These are phyloP conservation scores for Pythium apleroticum DNA, from an alignment of 352 stramenopile species.

Conservation along the genomic window DNA sequence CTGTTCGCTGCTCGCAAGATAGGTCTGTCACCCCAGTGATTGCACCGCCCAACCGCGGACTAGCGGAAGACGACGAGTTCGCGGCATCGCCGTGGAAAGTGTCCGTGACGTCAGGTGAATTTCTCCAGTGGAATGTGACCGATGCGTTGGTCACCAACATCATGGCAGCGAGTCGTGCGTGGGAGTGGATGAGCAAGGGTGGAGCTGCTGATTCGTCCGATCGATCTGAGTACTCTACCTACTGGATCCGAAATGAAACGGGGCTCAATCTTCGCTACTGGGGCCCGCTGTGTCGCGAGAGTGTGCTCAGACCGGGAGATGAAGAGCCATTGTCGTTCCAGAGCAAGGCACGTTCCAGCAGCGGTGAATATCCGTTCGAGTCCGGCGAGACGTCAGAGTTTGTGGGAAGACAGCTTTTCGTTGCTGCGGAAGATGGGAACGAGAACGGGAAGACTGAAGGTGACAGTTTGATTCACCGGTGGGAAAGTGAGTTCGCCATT, in stretches of 20 bases:
- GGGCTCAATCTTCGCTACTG: slow-evolving; percentile 78
- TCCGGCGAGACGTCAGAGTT: slow-evolving; percentile 18
- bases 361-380: slow-evolving; percentile 24
- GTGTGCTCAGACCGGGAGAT: slow-evolving; percentile 45
- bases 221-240: slow-evolving; percentile 82
- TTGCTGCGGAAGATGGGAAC: slow-evolving; percentile 58
- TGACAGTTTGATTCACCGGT: slow-evolving; percentile 34
- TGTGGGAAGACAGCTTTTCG: slow-evolving; percentile 57
- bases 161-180: slow-evolving; percentile 72
- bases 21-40: not conserved
- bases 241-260: slow-evolving; percentile 87
- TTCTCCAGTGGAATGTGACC: slow-evolving; percentile 78
- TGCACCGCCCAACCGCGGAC: not conserved
- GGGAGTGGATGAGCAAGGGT: slow-evolving; percentile 76
- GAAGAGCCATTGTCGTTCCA: slow-evolving; percentile 70
- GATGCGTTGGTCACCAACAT: slow-evolving; percentile 81
- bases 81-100: slow-evolving; percentile 45
- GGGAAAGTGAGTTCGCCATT: slow-evolving; percentile 77
- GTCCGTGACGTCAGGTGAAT: slow-evolving; percentile 57
- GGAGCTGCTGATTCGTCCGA: slow-evolving; percentile 56
- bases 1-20: slow-evolving; percentile 40
- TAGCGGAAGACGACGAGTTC: slow-evolving; percentile 2
- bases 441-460: slow-evolving; percentile 18
- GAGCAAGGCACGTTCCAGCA: slow-evolving; percentile 7
- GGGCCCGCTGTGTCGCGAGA: slow-evolving; percentile 54